A percentile compares a stretch with the other conserved stretches of the same genome.
phyloP scores from a whole-genome alignment of 495 filamentous ascomycete genomes.

The Xylaria sp. region DNA sequence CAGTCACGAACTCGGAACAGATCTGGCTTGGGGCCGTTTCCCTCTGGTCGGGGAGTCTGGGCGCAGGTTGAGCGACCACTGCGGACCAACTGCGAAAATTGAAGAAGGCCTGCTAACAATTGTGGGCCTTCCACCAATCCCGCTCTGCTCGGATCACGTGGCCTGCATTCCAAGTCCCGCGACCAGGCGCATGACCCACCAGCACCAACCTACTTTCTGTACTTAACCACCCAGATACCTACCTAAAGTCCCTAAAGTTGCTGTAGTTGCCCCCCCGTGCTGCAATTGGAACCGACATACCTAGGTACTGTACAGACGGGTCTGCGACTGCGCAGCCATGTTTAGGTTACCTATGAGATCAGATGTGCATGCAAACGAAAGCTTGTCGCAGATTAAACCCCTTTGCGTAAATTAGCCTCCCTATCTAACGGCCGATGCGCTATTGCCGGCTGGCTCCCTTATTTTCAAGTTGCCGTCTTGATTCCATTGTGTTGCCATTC shows the following conservation, averaged over 20 bases:
- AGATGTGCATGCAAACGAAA: neutral
- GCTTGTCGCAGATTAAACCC: neutral
- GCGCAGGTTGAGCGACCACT: neutral
- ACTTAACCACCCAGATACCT: too few species aligned
- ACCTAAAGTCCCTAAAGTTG: too few species aligned
- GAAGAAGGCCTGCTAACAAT: conserved; percentile 13
- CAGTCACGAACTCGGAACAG: conserved; percentile 21
- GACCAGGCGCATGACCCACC: neutral
- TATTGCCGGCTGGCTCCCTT: neutral
- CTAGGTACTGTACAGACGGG: neutral
- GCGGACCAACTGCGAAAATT: conserved; percentile 3
- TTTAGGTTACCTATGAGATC: neutral
- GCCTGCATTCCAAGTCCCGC: conserved; percentile 23
- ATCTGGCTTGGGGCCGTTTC: conserved; percentile 24
- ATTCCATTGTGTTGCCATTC: neutral
- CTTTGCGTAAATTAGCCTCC: neutral
- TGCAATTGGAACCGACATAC: too few species aligned
- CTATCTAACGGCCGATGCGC: neutral
- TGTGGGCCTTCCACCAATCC: conserved; percentile 14
- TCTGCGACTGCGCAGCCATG: neutral
- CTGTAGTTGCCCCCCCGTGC: too few species aligned
- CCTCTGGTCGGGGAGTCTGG: neutral
- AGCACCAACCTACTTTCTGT: neutral
- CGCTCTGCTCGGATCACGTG: conserved; percentile 20
- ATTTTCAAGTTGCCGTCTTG: neutral